Base-by-base conservation (phyloP, 495 filamentous ascomycete genomes). In the Durotheca rogersii region DNA sequence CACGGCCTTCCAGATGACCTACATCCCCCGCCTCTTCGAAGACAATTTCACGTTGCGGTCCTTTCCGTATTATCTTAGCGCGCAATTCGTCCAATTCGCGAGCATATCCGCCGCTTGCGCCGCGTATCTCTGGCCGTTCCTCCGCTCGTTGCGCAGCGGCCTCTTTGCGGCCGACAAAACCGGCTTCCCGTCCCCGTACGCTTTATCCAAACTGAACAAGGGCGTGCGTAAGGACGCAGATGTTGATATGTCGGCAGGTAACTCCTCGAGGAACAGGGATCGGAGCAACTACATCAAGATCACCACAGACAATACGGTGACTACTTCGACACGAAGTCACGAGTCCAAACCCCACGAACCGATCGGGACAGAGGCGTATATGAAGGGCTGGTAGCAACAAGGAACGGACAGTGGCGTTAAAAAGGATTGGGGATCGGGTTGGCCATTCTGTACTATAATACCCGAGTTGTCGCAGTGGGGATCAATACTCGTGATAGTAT, bases 111-210 rank as follows among this genome's bases (percentile, higher is more conserved):
- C 61, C 2, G 57, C 58, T 10, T 65, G 53, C 31, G 50, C 53
- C 6, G 53, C 53, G 10, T 65, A 65, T 43, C 62, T 65, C 21
- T 62, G 61, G 61, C 58, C 58, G 1, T 58, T 65, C 39, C 51
- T 65, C 15, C 58, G 53, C 7, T 62, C 58, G 4, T 18, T 65
- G 3, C 58, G 50, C 10, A 65, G 50, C 25, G 61, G 61, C 7
- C 50, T 61, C 41, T 56, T 61, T 17, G 54, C 49, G 14, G 58
- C 58, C 37, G 51, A 64, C 32, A 62, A 58, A 27, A 58, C 23
- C 33, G 38, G 38, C 14, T 53, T 57, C 25, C 33, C 58, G 4
- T 62, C 53, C 29, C 35, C 54, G n/a, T 58, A 47, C 15, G 54
- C 54, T 4, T 29, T 58, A 7, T 41, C 54, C 2, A 58, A 58